phyloP scores from a whole-genome alignment of 768 basidiomycete genomes.

The Podaxis carcinomalis region DNA sequence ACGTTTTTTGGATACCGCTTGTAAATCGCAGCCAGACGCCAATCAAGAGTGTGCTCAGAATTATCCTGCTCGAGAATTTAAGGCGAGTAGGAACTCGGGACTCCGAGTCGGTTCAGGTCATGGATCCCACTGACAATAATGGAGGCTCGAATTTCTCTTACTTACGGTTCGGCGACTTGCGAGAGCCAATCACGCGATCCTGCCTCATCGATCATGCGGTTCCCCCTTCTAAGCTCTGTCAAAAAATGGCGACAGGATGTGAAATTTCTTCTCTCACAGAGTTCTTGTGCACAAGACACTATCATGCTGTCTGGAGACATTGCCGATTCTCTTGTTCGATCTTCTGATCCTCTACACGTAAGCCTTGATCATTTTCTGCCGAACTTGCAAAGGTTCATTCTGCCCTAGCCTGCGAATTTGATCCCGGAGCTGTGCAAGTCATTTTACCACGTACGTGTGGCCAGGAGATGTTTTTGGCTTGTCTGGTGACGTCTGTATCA shows the following conservation, averaged over 20 bases:
- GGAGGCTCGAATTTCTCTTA: neutral
- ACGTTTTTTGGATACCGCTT: too few species aligned
- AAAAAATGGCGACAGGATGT: neutral
- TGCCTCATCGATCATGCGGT: conserved; percentile 4
- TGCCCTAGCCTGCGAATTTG: conserved; percentile 77
- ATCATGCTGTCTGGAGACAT: conserved; percentile 21
- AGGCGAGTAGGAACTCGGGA: too few species aligned
- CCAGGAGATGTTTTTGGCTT: neutral
- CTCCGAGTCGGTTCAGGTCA: too few species aligned
- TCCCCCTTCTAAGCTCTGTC: neutral
- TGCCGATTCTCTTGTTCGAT: conserved; percentile 51
- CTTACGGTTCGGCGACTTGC: neutral
- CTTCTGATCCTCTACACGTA: conserved; percentile 61
- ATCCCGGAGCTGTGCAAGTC: conserved; percentile 81
- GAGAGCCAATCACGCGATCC: conserved; percentile 1
- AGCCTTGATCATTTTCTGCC: conserved; percentile 16
- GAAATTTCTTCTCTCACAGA: neutral
- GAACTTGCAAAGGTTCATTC: neutral
- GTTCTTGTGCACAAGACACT: neutral
- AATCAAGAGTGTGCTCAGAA: too few species aligned
- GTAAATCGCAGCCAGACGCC: too few species aligned
- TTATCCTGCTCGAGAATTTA: too few species aligned
- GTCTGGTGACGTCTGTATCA: conserved; percentile 14
- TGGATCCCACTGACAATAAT: too few species aligned
- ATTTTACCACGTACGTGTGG: conserved; percentile 56